phyloP scores from a whole-genome alignment of 495 filamentous ascomycete species.

The Podospora appendiculata region DNA sequence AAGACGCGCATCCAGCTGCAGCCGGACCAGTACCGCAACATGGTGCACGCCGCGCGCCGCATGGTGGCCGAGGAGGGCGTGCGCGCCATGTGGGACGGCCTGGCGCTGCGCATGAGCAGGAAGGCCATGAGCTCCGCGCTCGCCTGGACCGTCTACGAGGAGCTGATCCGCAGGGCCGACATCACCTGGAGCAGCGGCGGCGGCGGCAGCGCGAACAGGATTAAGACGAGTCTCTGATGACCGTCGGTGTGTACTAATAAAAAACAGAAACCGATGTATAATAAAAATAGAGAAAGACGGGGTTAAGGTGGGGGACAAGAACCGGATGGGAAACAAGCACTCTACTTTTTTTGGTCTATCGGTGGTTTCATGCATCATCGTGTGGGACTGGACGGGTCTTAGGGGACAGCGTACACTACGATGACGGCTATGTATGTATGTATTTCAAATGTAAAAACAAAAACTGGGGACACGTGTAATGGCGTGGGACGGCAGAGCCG shows the following conservation, averaged over 20 bases:
- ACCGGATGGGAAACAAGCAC: too few species aligned
- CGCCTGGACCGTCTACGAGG: constrained; percentile 96
- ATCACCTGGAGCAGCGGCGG: constrained; percentile 36
- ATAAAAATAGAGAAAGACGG: too few species aligned
- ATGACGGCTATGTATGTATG: too few species aligned
- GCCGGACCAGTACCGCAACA: constrained; percentile 76
- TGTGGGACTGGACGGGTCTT: too few species aligned
- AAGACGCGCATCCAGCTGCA: constrained; percentile 93
- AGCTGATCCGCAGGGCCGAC: constrained; percentile 73
- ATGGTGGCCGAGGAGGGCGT: constrained; percentile 81
- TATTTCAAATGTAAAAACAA: too few species aligned
- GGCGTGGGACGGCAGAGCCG: too few species aligned
- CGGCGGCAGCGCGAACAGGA: neutral
- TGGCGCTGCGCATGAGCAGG: constrained; percentile 79
- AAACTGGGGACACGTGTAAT: too few species aligned
- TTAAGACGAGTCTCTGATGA: neutral
- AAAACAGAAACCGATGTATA: too few species aligned
- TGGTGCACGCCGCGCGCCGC: constrained; percentile 61
- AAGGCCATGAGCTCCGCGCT: constrained; percentile 89
- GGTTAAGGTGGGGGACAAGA: too few species aligned
- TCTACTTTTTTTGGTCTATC: too few species aligned
- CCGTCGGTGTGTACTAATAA: neutral
- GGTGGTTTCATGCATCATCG: too few species aligned
- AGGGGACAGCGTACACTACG: too few species aligned
- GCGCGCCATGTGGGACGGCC: constrained; percentile 74